Evolutionary conservation across 78 protist species (phyloP).

Genomic region (Pigoraptor vietnamica): DNA sequence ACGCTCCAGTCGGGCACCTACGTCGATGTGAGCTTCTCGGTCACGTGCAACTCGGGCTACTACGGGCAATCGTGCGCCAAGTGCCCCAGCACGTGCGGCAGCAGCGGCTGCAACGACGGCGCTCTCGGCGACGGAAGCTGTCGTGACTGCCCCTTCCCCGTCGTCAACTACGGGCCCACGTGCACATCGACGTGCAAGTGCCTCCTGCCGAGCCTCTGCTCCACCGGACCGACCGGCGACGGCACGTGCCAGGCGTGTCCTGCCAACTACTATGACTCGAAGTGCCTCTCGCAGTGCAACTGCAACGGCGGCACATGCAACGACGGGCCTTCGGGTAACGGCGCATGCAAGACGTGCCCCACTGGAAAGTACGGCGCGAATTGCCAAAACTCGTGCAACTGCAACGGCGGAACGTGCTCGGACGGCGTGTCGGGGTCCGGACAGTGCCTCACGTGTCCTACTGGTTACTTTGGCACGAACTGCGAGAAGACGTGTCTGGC

Average conservation of each 20-base stretch:
- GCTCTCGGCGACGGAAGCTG: not conserved
- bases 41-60: not conserved
- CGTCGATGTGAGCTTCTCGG: too few species aligned
- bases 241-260: not conserved
- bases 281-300: not conserved
- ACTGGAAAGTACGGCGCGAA: not conserved
- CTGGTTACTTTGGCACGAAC: not conserved
- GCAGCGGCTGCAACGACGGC: not conserved
- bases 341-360: not conserved
- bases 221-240: not conserved
- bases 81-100: not conserved
- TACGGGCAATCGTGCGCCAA: not conserved
- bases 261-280: not conserved
- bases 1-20: too few species aligned
- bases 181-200: not conserved
- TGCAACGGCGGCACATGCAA: not conserved
- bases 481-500: not conserved
- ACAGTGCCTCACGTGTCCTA: not conserved
- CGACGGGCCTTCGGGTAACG: not conserved
- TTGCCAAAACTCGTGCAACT: not conserved
- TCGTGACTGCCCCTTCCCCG: not conserved
- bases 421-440: not conserved
- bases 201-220: not conserved
- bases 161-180: not conserved
- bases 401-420: not conserved